Evolutionary conservation across 257 asterid species (phyloP).

Genomic region (Ocimum tenuiflorum): DNA sequence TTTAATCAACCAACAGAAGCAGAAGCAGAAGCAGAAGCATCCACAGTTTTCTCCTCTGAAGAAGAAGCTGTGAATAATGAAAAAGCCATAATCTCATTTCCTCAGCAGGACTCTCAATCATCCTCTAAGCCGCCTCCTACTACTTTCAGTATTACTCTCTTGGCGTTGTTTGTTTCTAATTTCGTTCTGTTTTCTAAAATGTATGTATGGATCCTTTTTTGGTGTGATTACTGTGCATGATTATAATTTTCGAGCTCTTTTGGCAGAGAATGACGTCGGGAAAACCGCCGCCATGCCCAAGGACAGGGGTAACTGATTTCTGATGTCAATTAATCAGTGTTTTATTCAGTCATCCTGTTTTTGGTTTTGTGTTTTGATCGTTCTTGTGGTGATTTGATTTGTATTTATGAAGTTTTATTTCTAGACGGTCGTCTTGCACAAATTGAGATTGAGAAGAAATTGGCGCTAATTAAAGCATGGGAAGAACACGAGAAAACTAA

Average conservation of each 20-base stretch:
- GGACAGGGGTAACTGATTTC: conserved; percentile 24
- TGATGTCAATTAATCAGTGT: neutral
- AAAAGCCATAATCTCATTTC: neutral
- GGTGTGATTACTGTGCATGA: too few relatives aligned
- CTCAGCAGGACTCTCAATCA: too few relatives aligned
- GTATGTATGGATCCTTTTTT: too few relatives aligned
- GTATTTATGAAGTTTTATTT: neutral
- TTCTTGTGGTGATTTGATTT: neutral
- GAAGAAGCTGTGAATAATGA: neutral
- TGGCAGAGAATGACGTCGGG: conserved; percentile 18
- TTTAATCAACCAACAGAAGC: neutral
- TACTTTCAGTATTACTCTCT: too few relatives aligned
- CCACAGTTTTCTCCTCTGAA: neutral
- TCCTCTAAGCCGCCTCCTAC: too few relatives aligned
- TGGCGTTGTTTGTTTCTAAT: conserved; percentile 8
- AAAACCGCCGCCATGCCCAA: conserved; percentile 9
- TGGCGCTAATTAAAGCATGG: conserved; percentile 66
- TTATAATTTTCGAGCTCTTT: neutral
- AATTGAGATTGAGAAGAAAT: conserved; percentile 38
- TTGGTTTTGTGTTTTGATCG: too few relatives aligned
- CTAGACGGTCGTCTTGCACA: conserved; percentile 38
- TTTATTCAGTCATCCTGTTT: too few relatives aligned
- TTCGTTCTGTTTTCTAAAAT: neutral
- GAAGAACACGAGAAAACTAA: conserved; percentile 59
- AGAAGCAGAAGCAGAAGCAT: too few relatives aligned